These are phyloP conservation scores for Flaveria bidentis DNA, from an alignment of 129 eudicot species.

Conservation along the genomic window DNA sequence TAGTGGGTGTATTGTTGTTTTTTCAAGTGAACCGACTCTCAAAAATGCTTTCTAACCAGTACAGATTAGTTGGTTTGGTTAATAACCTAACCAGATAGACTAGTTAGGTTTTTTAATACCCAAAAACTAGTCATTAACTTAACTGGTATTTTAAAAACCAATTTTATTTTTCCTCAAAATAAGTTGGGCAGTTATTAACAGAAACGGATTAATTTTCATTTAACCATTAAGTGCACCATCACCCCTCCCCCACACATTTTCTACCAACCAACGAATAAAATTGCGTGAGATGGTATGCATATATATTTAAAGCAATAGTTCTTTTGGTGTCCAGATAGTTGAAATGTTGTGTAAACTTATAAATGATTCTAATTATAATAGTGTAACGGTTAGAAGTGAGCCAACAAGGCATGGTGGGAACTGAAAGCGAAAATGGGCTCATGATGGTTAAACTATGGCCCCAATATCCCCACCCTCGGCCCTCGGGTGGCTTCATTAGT, in stretches of 20 bases:
- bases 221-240: background rate
- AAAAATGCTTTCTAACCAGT: too few species aligned
- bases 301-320: background rate
- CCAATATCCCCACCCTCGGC: background rate
- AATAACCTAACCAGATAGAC: too few species aligned
- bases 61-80: too few species aligned
- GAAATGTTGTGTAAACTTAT: background rate
- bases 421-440: background rate
- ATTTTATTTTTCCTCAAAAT: too few species aligned
- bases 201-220: too few species aligned
- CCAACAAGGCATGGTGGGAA: background rate
- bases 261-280: too few species aligned
- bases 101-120: too few species aligned
- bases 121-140: too few species aligned
- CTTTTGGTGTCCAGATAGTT: background rate
- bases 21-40: too few species aligned
- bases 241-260: background rate
- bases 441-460: background rate
- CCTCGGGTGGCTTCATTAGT: background rate
- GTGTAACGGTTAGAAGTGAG: background rate
- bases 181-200: too few species aligned
- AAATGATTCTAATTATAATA: background rate
- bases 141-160: too few species aligned
- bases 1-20: too few species aligned
- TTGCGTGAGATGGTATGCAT: background rate